Evolutionary conservation across 2,329 filamentous ascomycete species (phyloP), one percentile per base, ranked within the genome.

Genomic region (Samsoniella hepiali): DNA sequence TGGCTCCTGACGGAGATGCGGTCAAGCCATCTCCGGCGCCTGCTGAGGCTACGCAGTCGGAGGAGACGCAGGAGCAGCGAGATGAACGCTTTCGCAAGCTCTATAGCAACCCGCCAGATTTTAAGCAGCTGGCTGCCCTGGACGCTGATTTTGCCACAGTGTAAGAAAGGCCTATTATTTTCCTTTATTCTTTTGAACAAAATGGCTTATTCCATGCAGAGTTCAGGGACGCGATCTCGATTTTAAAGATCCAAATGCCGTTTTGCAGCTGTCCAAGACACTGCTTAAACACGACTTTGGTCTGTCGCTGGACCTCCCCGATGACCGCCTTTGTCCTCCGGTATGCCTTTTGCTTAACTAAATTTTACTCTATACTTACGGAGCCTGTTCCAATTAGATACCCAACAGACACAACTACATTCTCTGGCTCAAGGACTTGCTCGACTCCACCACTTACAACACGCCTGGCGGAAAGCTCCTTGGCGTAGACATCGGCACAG

Each of bases 401-500:
- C 82, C 83, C 0, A 85, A 85, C 65, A 87, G 93, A 57, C 88
- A 96, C 74, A 95, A 94, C 71, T 99, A 99, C 73, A 86, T 98
- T 27, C 79, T 93, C 9, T 98, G 93, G 93, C 79, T 98, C 1
- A 92, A 96, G 70, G 82, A 84, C 3, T 83, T 99, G 0, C 73
- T 98, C 7, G 92, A 96, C 70, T 88, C 86, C 1, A 89, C 88
- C 0, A 79, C 78, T 0, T 88, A 86, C 67, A 76, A 82, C 2
- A 70, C 73, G 3, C 71, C 73, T 2, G 72, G 72, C 0, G 77
- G 84, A n/a, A 76, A 81, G 49, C 79, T 92, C 2, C 73, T 83
- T 0, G 93, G 94, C 0, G 77, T 97, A 2, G 93, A 97, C 68
- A 89, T 97, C 66, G 95, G 95, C 47, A 96, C 93, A 1, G 95